Conservation (phyloP, 2,329 filamentous ascomycete genomes). For the Talaromyces pinophilus region DNA sequence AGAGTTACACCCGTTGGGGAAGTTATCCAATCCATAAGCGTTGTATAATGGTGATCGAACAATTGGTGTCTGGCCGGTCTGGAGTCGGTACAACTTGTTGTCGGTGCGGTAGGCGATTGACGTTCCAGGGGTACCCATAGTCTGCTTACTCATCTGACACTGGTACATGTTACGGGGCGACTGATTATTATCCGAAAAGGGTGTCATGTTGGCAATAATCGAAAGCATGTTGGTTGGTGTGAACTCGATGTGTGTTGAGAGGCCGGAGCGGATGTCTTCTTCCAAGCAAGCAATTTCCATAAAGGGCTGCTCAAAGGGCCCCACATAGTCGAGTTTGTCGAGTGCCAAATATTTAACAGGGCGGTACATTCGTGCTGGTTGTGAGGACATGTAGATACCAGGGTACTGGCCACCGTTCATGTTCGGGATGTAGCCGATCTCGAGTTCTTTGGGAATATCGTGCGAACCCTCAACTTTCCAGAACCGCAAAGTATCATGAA, state of each 20-base stretch:
- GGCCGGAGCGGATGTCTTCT: constrained; percentile 79
- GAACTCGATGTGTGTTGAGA: constrained; percentile 91
- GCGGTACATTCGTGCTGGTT: constrained; percentile 81
- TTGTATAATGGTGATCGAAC: constrained; percentile 92
- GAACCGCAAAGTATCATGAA: constrained; percentile 83
- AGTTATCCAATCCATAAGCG: constrained; percentile 95
- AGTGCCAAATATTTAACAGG: constrained; percentile 90
- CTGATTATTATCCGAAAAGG: constrained; percentile 98
- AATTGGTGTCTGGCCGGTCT: constrained; percentile 93
- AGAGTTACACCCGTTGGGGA: constrained; percentile 93
- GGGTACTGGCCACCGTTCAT: constrained; percentile 94
- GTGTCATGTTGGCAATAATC: constrained; percentile 97
- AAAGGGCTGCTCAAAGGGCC: constrained; percentile 93
- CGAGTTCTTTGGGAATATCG: constrained; percentile 76
- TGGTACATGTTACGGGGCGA: constrained; percentile 99
- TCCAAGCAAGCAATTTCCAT: constrained; percentile 97
- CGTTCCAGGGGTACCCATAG: constrained; percentile 94
- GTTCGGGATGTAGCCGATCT: constrained; percentile 87
- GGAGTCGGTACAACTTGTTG: constrained; percentile 93
- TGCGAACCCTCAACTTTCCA: constrained; percentile 93
- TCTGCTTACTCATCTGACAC: constrained; percentile 99
- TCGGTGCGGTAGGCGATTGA: constrained; percentile 85
- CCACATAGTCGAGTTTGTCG: constrained; percentile 82
- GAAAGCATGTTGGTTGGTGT: constrained; percentile 96
- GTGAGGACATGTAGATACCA: constrained; percentile 89